These are phyloP conservation scores for Corymbia maculata DNA, from an alignment of 345 rosid species.

Conservation along the genomic window DNA sequence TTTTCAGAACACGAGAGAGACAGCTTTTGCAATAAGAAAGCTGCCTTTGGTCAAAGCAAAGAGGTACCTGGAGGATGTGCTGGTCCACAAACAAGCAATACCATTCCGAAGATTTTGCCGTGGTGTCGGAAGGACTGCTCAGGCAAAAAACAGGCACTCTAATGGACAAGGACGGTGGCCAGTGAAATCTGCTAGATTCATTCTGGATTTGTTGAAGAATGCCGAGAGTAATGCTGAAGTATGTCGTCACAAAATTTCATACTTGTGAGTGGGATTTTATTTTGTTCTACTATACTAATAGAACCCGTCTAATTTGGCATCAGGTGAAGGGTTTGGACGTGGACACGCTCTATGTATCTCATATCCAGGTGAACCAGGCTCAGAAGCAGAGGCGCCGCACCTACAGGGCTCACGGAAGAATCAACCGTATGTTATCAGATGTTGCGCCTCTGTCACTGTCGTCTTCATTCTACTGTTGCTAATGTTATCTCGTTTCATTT, in stretches of 20 bases:
- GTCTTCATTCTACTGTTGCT: background rate
- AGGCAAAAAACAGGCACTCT: conserved; percentile 72
- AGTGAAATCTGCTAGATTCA: conserved; percentile 30
- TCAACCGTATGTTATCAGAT: conserved; percentile 23
- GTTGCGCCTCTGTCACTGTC: background rate
- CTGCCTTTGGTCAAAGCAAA: conserved; percentile 59
- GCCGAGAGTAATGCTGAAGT: conserved; percentile 51
- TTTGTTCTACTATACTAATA: background rate
- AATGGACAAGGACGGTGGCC: conserved; percentile 90
- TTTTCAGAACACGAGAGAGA: conserved; percentile 61
- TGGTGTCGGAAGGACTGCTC: conserved; percentile 74
- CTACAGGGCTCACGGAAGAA: conserved; percentile 42
- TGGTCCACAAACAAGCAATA: conserved; percentile 74
- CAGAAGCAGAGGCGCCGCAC: conserved; percentile 46
- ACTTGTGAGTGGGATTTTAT: background rate
- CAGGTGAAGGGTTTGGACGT: conserved; percentile 51
- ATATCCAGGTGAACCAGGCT: conserved; percentile 42
- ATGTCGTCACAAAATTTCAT: background rate
- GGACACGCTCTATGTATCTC: conserved; percentile 27
- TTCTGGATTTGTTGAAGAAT: conserved; percentile 39
- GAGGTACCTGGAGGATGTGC: conserved; percentile 69
- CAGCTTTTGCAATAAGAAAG: conserved; percentile 55
- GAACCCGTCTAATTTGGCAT: background rate
- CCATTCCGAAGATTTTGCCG: conserved; percentile 70
- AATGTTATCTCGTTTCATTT: background rate